These are phyloP conservation scores for Pseudopyricularia cyperi DNA, from an alignment of 2,329 filamentous ascomycete species.

Conservation along the genomic window DNA sequence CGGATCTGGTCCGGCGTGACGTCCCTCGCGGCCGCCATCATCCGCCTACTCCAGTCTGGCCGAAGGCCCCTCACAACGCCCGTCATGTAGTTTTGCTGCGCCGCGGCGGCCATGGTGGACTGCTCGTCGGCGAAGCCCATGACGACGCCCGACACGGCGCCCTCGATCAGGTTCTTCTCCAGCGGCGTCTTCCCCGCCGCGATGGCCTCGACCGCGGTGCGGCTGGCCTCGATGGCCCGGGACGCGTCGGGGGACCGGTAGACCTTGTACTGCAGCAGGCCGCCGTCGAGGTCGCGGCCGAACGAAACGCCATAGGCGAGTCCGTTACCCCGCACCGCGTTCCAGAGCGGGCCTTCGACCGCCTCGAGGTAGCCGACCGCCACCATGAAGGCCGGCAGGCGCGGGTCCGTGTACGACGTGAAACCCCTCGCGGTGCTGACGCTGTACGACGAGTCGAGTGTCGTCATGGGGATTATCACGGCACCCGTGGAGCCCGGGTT, in stretches of 20 bases:
- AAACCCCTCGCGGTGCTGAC: slow-evolving; percentile 65
- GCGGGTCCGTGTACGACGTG: slow-evolving; percentile 60
- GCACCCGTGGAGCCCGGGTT: slow-evolving; percentile 61
- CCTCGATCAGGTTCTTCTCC: slow-evolving; percentile 73
- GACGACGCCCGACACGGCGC: slow-evolving; percentile 81
- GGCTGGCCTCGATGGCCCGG: slow-evolving; percentile 71
- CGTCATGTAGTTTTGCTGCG: slow-evolving; percentile 69
- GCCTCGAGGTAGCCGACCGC: slow-evolving; percentile 85
- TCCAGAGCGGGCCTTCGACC: slow-evolving; percentile 90
- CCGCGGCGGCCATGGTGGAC: slow-evolving; percentile 70
- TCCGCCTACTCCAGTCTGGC: slow-evolving; percentile 63
- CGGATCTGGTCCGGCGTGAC: slow-evolving; percentile 69
- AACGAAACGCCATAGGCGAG: slow-evolving; percentile 85
- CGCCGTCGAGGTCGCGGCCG: slow-evolving; percentile 62
- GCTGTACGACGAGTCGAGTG: slow-evolving; percentile 84
- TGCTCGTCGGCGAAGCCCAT: slow-evolving; percentile 79
- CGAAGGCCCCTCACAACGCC: slow-evolving; percentile 66
- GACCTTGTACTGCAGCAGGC: slow-evolving; percentile 70
- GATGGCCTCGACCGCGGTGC: slow-evolving; percentile 61
- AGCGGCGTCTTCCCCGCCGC: slow-evolving; percentile 59
- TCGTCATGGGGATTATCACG: slow-evolving; percentile 78
- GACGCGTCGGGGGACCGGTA: slow-evolving; percentile 83
- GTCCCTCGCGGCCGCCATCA: slow-evolving; percentile 63
- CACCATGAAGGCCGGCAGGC: slow-evolving; percentile 73
- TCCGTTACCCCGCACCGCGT: slow-evolving; percentile 80